Evolutionary conservation across 345 rosid genomes (phyloP).

Genomic region (Stellera chamaejasme): DNA sequence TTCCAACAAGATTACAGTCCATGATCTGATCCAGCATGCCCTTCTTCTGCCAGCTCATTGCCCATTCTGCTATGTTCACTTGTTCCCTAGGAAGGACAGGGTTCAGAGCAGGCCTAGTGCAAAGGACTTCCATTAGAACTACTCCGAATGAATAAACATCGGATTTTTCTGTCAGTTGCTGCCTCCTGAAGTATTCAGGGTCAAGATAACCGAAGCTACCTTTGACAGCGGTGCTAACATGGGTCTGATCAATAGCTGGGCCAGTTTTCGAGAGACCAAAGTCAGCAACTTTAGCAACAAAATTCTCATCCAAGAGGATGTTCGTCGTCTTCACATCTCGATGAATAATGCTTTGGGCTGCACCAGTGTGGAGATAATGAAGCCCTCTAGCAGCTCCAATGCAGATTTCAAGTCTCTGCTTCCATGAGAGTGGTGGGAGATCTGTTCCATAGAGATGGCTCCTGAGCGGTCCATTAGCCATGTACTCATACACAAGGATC

Average conservation of each 20-base stretch:
- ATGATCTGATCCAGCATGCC: slow-evolving; percentile 94
- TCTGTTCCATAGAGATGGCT: slow-evolving; percentile 95
- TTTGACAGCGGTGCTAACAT: slow-evolving; percentile 99
- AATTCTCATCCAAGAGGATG: slow-evolving; percentile 84
- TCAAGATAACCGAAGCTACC: slow-evolving; percentile 99
- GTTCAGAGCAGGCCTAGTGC: slow-evolving; percentile 93
- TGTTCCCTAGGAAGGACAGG: slow-evolving; percentile 96
- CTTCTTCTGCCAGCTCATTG: slow-evolving; percentile 93
- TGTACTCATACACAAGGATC: slow-evolving; percentile 91
- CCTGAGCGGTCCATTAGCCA: slow-evolving; percentile 98
- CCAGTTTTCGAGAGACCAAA: slow-evolving; percentile 97
- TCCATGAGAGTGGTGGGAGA: slow-evolving; percentile 79
- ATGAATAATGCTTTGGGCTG: slow-evolving; percentile 94
- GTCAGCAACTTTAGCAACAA: slow-evolving; percentile 96
- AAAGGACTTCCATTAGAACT: slow-evolving; percentile 94
- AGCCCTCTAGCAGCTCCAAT: slow-evolving; percentile 97
- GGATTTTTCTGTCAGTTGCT: slow-evolving; percentile 91
- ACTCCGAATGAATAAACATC: slow-evolving; percentile 98
- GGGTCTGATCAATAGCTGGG: slow-evolving; percentile 88
- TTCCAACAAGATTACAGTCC: slow-evolving; percentile 78
- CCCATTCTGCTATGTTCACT: slow-evolving; percentile 99
- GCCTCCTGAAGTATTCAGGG: slow-evolving; percentile 97
- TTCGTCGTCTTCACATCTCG: slow-evolving; percentile 98
- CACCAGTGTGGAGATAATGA: slow-evolving; percentile 98
- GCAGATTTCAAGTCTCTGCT: slow-evolving; percentile 94